Evolutionary conservation across 1,284 basidiomycete species (phyloP), one percentile per base, ranked within the genome.

Genomic region (Pseudozyma sp.): DNA sequence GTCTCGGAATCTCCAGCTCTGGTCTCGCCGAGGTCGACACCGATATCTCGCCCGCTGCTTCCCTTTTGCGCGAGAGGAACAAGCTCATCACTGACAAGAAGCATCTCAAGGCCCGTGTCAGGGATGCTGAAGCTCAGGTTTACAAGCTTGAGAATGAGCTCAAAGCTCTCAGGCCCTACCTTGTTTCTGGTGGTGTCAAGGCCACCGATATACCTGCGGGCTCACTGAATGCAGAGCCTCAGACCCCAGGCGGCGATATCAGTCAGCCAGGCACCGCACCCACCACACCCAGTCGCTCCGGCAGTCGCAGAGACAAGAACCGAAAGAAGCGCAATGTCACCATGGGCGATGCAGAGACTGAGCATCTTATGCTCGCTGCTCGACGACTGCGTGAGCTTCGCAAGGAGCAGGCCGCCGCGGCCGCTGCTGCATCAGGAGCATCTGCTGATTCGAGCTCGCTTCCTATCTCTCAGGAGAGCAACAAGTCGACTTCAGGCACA

Each of bases 321-420:
- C 51, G 68, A 31, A 67, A 68, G 52, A 77, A 73, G 53, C 71
- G 79, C 36, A 71, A 68, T 18, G 72, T 76, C 35, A 73, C 75
- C 18, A 85, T 87, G 83, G 86, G 86, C 36, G 86, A 87, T 70
- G 86, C 86, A 48, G 85, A 86, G 62, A 79, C 86, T 11, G 86
- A 87, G 60, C 85, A 86, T 44, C 79, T 87, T 14, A 76, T 87
- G 42, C 79, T 85, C 10, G 86, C 86, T 3, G 85, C 85, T n/a
- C 67, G 83, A 35, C 75, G 82, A 36, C 53, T 82, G 51, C 79
- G 80, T 43, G 78, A 80, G 48, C 42, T 80, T 52, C 76, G 78
- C 16, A 77, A 74, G 38, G 66, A 76, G 47, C 58, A 69, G 31
- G 72, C 57, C 3, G 65, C 61, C 2, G 68, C 61, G 3, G 45